Conservation (phyloP, 106 monocot species). For the Iris macrosiphon region DNA sequence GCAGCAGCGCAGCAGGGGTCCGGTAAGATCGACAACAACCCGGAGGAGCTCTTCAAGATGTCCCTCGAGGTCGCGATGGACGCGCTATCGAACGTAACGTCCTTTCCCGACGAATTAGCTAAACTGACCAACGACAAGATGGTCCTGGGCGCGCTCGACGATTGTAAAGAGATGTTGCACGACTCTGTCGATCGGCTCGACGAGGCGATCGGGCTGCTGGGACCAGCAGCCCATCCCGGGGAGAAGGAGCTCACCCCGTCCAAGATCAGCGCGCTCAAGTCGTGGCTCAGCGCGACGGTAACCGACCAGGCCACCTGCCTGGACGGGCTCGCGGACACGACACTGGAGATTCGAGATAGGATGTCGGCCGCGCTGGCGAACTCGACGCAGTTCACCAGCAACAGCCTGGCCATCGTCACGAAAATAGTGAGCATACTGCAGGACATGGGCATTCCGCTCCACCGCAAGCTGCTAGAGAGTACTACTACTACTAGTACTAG, state of each 20-base stretch:
- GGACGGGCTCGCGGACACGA: constrained; percentile 11
- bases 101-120: not conserved
- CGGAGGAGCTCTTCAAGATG: constrained; percentile 37
- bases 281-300: constrained; percentile 27
- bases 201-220: constrained; percentile 10
- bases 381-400: constrained; percentile 22
- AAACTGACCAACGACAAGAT: constrained; percentile 1
- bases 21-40: constrained; percentile 11
- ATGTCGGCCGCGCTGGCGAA: constrained; percentile 16
- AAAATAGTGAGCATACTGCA: not conserved
- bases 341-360: not conserved
- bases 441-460: not conserved
- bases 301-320: constrained; percentile 25
- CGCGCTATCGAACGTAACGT: not conserved
- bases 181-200: constrained; percentile 20
- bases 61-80: constrained; percentile 19
- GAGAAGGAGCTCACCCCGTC: not conserved
- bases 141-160: constrained; percentile 19
- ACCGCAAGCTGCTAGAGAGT: constrained; percentile 9
- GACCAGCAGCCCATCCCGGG: not conserved
- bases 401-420: constrained; percentile 29
- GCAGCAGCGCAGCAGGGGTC: constrained; percentile 3
- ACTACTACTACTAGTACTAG: too few relatives aligned
- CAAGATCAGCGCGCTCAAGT: constrained; percentile 14
- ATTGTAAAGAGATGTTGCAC: constrained; percentile 21